phyloP scores from a whole-genome alignment of 805 yeast species.

The Metschnikowia amazonensis region DNA sequence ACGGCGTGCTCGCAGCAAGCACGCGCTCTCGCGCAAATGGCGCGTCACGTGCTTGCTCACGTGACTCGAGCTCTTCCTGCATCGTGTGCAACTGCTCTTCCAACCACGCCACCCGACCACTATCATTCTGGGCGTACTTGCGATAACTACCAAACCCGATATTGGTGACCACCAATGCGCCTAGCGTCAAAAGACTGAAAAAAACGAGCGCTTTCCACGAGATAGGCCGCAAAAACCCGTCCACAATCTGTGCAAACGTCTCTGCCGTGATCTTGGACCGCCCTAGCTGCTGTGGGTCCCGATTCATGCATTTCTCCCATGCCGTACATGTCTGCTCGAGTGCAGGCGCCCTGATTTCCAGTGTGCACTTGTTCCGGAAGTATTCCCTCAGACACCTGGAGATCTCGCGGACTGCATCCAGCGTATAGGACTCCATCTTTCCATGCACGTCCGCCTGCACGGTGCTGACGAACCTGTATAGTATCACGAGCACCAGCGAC shows the following conservation, averaged over 20 bases:
- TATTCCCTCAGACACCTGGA: constrained; percentile 68
- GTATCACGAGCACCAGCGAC: constrained; percentile 47
- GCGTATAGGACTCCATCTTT: constrained; percentile 60
- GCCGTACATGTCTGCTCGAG: constrained; percentile 62
- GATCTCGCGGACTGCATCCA: constrained; percentile 60
- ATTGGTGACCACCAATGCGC: constrained; percentile 51
- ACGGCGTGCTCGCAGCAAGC: constrained; percentile 9
- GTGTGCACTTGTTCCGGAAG: constrained; percentile 65
- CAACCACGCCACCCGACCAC: constrained; percentile 2
- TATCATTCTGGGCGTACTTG: constrained; percentile 3
- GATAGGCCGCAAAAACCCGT: constrained; percentile 69
- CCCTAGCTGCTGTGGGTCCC: constrained; percentile 67
- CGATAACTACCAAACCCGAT: constrained; percentile 13
- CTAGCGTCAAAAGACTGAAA: constrained; percentile 43
- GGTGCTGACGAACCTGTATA: constrained; percentile 50
- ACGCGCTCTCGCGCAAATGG: background rate
- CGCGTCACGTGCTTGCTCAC: constrained; percentile 1
- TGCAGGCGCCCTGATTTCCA: constrained; percentile 65
- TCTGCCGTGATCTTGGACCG: constrained; percentile 73
- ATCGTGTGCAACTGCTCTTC: constrained; percentile 2
- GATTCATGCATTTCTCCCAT: constrained; percentile 81
- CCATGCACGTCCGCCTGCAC: constrained; percentile 66
- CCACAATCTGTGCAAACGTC: constrained; percentile 76
- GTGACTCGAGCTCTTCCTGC: background rate
- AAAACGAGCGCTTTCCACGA: constrained; percentile 63